Evolutionary conservation across 495 filamentous ascomycete genomes (phyloP).

Genomic region (Neurospora cerealis): DNA sequence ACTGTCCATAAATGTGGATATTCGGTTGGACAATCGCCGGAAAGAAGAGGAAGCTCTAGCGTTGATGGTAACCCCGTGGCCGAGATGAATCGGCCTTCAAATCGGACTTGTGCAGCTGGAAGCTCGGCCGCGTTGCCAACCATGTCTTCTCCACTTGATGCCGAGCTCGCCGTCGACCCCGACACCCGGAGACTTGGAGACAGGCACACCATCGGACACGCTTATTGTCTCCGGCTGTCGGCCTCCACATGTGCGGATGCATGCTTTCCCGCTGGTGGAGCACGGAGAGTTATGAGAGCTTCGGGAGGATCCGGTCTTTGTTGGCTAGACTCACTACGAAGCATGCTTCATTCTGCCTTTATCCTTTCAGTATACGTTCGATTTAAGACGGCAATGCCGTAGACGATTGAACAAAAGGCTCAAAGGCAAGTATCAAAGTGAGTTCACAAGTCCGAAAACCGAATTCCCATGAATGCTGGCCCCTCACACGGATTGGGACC

Average conservation of each 20-base stretch:
- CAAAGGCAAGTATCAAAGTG: background rate
- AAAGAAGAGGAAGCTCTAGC: background rate
- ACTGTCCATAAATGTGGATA: background rate
- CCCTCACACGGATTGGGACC: background rate
- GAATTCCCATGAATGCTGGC: slow-evolving; percentile 2
- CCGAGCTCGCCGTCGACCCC: background rate
- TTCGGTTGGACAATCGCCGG: background rate
- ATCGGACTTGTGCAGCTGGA: background rate
- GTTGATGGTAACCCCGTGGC: background rate
- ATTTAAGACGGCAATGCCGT: background rate
- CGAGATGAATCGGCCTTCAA: background rate
- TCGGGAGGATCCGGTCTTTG: background rate
- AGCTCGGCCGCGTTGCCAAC: background rate
- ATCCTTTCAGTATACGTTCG: background rate
- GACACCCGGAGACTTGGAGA: background rate
- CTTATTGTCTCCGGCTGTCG: background rate
- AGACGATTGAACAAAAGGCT: background rate
- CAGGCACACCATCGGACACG: background rate
- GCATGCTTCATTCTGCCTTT: background rate
- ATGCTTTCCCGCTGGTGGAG: background rate
- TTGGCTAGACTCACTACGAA: background rate
- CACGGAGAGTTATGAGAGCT: background rate
- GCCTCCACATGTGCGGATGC: background rate
- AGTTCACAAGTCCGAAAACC: background rate
- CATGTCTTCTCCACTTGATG: background rate